Base-by-base conservation (phyloP, 495 filamentous ascomycete genomes). In the Apiosordaria backusii region DNA sequence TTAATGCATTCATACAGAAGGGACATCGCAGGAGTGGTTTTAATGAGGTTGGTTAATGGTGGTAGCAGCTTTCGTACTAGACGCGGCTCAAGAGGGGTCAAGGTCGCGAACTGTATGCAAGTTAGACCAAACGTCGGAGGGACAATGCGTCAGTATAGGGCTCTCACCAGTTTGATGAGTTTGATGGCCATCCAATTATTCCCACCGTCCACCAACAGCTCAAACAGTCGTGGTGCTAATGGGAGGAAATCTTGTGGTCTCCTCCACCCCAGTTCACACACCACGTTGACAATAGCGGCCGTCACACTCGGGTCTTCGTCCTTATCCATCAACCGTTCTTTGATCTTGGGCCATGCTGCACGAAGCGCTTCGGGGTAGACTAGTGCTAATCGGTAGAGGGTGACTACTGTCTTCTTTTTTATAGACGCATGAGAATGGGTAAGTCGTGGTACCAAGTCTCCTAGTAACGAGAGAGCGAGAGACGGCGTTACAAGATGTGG, bases 121-220 rank as follows among this genome's bases (percentile, higher is more conserved):
- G 74, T 78, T 53, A 79, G 74, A 23, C 60, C 35, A 35, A 60
- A 19, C 7, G 18, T 13, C 18, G 0, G n/a, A 50, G 21, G 24
- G 3, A 24, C 26, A 16, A 24, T 3, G n/a, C 18, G 26, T 9
- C 7, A 35, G 6, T 4, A 50, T 65, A 7, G 16, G 35, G 57
- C 19, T 78, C 88, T 66, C 72, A 95, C 93, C 60, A 99, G 85
- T 76, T 99, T 99, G 73, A 99, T 99, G 63, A 98, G 86, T 71
- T 99, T 99, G 73, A 99, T 98, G 35, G 92, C 93, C 94, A 99
- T 98, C 95, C 95, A 99, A 78, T 99, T 99, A 75, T 99, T 98
- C 5, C 89, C 90, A 29, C 92, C 86, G 61, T 94, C 90, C n/a
- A 97, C 93, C 10, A 99, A 80, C 13, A 99, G 81, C 62, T 96